Evolutionary conservation across 257 asterid species (phyloP), one percentile per base, ranked within the genome.

Genomic region (Fraxinus cuspidata): DNA sequence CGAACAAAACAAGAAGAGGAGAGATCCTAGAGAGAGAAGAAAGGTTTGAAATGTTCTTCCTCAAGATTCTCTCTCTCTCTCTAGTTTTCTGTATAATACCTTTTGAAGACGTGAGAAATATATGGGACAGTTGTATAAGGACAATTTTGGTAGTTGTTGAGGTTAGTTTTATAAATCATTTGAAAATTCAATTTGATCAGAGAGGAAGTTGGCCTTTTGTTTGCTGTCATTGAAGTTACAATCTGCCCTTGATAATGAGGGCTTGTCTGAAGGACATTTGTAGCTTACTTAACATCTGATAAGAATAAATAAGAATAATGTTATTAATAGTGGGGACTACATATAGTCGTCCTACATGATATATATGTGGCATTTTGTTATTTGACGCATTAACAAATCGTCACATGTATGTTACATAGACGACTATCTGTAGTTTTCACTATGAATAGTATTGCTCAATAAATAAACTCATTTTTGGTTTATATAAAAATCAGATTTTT

Each of bases 21-120:
- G 71, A 77, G 78, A 80, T 47, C 75, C 78, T 74, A 78, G 82
- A 83, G 87, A 83, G 86, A 77, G 81, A 72, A 74, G 70, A 74
- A 71, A 29, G 81, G 58, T 70, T 83, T 81, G 83, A 72, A 74
- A 53, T 78, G 69, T 83, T 85, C 78, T 72, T 83, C 87, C 81
- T 81, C 87, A 63, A 49, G 72, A 60, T 38, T 78, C 74, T 71
- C 21, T 9, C n/a, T 71, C 47, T 21, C 58, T 29, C 32, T 31
- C 34, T 31, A 19, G 5, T 10, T 65, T 21, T 49, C 18, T 42
- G 5, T 51, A 15, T 74, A 15, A 31, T 77, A 28, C 34, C 37
- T 69, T 68, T 9, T 63, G 47, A 38, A 77, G 75, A 78, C 10
- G 66, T 64, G 63, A 42, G 32, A 38, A 67, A 34, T 28, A 58